Conservation (phyloP, 164 flowering plant species). For the Macadamia tetraphylla region DNA sequence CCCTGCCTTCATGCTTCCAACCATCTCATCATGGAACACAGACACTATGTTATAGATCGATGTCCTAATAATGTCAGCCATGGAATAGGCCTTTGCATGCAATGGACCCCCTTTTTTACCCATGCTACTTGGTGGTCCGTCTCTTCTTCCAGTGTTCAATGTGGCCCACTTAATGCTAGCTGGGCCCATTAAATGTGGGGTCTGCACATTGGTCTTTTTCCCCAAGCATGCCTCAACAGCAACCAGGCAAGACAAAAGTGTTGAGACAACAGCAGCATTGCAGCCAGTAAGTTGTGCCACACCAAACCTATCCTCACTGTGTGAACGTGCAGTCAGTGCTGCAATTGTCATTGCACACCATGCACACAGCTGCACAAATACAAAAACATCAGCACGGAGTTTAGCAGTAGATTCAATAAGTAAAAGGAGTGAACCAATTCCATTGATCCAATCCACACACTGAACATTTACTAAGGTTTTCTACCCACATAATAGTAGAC, state of each 20-base stretch:
- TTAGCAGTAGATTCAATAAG: not conserved
- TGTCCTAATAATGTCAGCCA: constrained; percentile 73
- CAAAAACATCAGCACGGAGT: constrained; percentile 3
- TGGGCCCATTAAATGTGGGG: constrained; percentile 50
- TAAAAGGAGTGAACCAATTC: not conserved
- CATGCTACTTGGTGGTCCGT: constrained; percentile 18
- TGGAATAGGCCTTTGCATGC: constrained; percentile 64
- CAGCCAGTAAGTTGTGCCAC: constrained; percentile 90
- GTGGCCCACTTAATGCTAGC: constrained; percentile 76
- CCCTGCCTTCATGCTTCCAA: constrained; percentile 48
- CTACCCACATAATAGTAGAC: too few relatives aligned
- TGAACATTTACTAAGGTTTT: too few relatives aligned
- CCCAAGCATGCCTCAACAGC: constrained; percentile 88
- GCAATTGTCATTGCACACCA: constrained; percentile 73
- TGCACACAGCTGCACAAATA: constrained; percentile 52
- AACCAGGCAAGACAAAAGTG: constrained; percentile 66
- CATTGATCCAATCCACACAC: not conserved
- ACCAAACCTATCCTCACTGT: constrained; percentile 76
- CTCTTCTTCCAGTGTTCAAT: constrained; percentile 42
- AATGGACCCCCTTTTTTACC: constrained; percentile 47
- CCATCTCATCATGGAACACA: constrained; percentile 74
- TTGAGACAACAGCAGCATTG: constrained; percentile 67
- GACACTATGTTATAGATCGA: constrained; percentile 67
- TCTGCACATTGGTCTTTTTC: constrained; percentile 69
- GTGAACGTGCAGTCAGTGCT: constrained; percentile 68